A percentile compares a stretch with the other conserved stretches of the same genome.
phyloP scores from a whole-genome alignment of 2,329 filamentous ascomycete genomes.

The Triangularia verruculosa region DNA sequence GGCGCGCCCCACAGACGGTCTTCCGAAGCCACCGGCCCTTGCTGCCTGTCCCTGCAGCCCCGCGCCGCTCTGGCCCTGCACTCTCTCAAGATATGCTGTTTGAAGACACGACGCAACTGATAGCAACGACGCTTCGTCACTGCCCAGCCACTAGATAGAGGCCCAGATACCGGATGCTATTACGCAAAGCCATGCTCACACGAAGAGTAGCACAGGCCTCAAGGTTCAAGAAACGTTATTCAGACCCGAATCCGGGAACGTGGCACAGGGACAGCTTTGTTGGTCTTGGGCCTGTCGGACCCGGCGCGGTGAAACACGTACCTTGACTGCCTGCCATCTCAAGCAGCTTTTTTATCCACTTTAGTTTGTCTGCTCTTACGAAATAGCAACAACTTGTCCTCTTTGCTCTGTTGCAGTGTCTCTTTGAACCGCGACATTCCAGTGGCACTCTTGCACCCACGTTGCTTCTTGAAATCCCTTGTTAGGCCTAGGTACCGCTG shows the following conservation, averaged over 20 bases:
- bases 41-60: neutral
- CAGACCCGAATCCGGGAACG: conserved; percentile 15
- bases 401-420: neutral
- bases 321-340: neutral
- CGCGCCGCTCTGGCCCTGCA: neutral
- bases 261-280: conserved; percentile 18
- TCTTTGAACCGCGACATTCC: neutral
- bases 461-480: neutral
- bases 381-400: neutral
- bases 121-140: neutral
- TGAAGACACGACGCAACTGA: neutral
- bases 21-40: neutral
- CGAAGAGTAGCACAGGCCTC: neutral
- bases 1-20: neutral
- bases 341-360: neutral
- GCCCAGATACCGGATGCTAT: neutral
- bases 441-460: neutral
- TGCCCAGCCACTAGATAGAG: neutral
- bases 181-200: neutral
- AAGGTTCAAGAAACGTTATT: conserved; percentile 9
- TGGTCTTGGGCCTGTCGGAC: conserved; percentile 2
- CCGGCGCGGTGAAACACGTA: conserved; percentile 15
- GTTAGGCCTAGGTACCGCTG: conserved; percentile 10
- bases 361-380: neutral
- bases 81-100: neutral